phyloP scores from a whole-genome alignment of 176 grass and related monocot species.

The Carex parvula region DNA sequence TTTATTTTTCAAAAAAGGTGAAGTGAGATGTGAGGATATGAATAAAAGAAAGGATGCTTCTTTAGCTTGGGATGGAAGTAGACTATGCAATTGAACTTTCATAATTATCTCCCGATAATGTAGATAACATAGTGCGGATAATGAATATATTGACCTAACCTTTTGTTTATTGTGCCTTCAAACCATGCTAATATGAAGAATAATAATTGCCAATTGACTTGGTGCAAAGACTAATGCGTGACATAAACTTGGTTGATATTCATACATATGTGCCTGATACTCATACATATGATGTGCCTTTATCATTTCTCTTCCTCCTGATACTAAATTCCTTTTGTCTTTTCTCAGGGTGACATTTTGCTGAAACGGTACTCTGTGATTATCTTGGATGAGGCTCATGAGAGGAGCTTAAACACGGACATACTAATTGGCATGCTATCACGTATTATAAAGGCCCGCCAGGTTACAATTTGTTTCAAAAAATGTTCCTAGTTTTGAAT shows the following conservation, averaged over 20 bases:
- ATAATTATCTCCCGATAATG: background rate
- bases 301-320: constrained; percentile 28
- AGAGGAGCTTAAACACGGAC: constrained; percentile 98
- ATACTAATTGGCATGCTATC: constrained; percentile 98
- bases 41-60: background rate
- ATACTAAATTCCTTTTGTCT: background rate
- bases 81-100: background rate
- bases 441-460: constrained; percentile 75
- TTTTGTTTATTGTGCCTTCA: background rate
- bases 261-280: no score
- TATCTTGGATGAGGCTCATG: constrained; percentile 98
- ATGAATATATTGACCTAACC: background rate
- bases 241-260: background rate
- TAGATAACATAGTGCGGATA: background rate
- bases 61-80: background rate
- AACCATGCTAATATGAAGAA: background rate
- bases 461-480: constrained; percentile 44
- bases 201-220: background rate
- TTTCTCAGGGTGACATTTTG: constrained; percentile 71
- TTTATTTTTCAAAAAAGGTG: background rate
- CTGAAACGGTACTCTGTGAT: constrained; percentile 79
- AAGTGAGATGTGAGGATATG: background rate
- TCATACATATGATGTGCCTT: background rate
- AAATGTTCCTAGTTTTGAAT: background rate
- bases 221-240: background rate